phyloP scores from a whole-genome alignment of 495 filamentous ascomycete species.

The Opeltia flavorubescens region DNA sequence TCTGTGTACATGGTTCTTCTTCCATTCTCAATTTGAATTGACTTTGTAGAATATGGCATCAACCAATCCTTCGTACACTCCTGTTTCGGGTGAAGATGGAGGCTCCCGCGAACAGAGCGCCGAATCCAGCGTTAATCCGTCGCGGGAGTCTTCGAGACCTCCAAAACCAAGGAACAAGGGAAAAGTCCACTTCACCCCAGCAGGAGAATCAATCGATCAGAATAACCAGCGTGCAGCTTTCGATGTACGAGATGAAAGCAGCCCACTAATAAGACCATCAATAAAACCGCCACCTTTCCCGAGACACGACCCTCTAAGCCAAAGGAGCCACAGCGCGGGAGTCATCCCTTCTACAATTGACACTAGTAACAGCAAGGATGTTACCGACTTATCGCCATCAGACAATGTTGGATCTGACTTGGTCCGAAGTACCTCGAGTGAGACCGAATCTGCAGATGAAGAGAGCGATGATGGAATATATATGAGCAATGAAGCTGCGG shows the following conservation, averaged over 20 bases:
- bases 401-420: not conserved
- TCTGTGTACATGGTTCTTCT: not conserved
- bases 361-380: not conserved
- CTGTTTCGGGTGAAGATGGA: not conserved
- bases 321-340: not conserved
- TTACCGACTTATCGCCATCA: not conserved
- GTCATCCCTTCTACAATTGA: not conserved
- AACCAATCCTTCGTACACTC: not conserved
- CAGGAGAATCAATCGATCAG: slow-evolving; percentile 13
- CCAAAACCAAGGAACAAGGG: slow-evolving; percentile 13
- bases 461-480: slow-evolving; percentile 5
- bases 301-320: not conserved
- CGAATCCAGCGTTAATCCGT: slow-evolving; percentile 7
- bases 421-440: not conserved
- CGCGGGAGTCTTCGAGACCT: slow-evolving; percentile 10
- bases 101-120: slow-evolving; percentile 7
- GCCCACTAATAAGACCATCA: not conserved
- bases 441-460: not conserved
- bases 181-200: slow-evolving; percentile 14
- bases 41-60: not conserved
- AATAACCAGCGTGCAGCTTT: slow-evolving; percentile 10
- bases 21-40: not conserved
- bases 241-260: slow-evolving; percentile 10
- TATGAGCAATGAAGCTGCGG: not conserved
- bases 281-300: slow-evolving; percentile 4